Conservation (phyloP, 495 filamentous ascomycete genomes). For the Gamarada debralockiae region DNA sequence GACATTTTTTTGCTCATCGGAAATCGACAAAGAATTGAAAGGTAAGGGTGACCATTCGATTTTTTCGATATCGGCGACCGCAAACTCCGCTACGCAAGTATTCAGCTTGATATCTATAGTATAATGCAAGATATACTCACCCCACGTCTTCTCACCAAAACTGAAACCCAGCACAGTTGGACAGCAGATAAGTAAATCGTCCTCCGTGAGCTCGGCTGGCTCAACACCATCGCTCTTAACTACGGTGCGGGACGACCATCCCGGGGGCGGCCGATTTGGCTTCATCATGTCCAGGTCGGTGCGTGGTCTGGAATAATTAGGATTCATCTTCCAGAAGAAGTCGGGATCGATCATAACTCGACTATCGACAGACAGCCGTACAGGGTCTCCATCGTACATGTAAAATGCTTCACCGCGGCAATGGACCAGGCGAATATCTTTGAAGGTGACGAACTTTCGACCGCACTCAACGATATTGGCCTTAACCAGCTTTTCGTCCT, state of each 20-base stretch:
- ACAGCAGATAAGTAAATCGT: slow-evolving; percentile 13
- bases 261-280: not conserved
- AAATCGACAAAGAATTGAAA: slow-evolving; percentile 24
- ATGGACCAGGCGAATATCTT: not conserved
- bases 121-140: not conserved
- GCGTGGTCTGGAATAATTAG: slow-evolving; percentile 11
- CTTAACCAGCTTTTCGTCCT: not conserved
- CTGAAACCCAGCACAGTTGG: slow-evolving; percentile 16
- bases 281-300: not conserved
- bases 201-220: not conserved
- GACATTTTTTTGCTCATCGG: slow-evolving; percentile 20
- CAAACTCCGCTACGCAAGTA: slow-evolving; percentile 17
- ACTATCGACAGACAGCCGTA: slow-evolving; percentile 9
- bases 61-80: slow-evolving; percentile 25
- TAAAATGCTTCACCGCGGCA: slow-evolving; percentile 7
- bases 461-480: slow-evolving; percentile 5
- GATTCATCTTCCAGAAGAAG: slow-evolving; percentile 19
- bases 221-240: not conserved
- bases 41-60: slow-evolving; percentile 21
- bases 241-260: not conserved
- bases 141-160: slow-evolving; percentile 9
- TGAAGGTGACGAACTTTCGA: slow-evolving; percentile 9
- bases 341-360: slow-evolving; percentile 18
- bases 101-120: not conserved
- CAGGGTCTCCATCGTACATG: slow-evolving; percentile 2